phyloP scores from a whole-genome alignment of 768 basidiomycete species.

The Kwoniella botswanensis region DNA sequence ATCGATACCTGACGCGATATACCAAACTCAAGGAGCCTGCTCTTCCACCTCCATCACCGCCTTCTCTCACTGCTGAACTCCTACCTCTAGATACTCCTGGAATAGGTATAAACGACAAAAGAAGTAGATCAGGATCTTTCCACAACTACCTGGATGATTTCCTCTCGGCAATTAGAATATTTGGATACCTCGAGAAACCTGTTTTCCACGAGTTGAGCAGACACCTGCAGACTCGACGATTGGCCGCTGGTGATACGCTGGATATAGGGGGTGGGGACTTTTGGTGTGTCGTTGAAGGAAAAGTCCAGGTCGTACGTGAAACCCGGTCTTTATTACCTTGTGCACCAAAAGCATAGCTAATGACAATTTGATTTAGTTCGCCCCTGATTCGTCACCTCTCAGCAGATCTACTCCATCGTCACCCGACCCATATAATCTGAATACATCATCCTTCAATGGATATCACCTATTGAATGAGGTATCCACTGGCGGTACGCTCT shows the following conservation, averaged over 20 bases:
- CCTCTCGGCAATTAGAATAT: slow-evolving; percentile 91
- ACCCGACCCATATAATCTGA: slow-evolving; percentile 30
- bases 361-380: slow-evolving; percentile 36
- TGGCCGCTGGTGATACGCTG: slow-evolving; percentile 95
- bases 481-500: slow-evolving; percentile 90
- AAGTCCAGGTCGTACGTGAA: slow-evolving; percentile 84
- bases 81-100: slow-evolving; percentile 69
- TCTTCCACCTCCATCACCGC: slow-evolving; percentile 42
- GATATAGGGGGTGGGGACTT: slow-evolving; percentile 71
- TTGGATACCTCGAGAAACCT: slow-evolving; percentile 96
- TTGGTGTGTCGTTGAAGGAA: slow-evolving; percentile 98
- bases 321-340: slow-evolving; percentile 57
- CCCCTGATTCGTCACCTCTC: slow-evolving; percentile 62
- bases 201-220: slow-evolving; percentile 97
- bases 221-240: slow-evolving; percentile 90
- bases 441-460: slow-evolving; percentile 75
- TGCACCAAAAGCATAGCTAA: background rate
- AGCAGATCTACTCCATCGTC: slow-evolving; percentile 59
- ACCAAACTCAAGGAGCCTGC: slow-evolving; percentile 58
- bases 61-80: slow-evolving; percentile 61
- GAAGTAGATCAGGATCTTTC: slow-evolving; percentile 65
- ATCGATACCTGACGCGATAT: slow-evolving; percentile 60
- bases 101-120: slow-evolving; percentile 55
- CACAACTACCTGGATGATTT: slow-evolving; percentile 98
- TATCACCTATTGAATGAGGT: slow-evolving; percentile 97